Conservation (phyloP, 352 stramenopile species). For the Phytopythium mirpurense region DNA sequence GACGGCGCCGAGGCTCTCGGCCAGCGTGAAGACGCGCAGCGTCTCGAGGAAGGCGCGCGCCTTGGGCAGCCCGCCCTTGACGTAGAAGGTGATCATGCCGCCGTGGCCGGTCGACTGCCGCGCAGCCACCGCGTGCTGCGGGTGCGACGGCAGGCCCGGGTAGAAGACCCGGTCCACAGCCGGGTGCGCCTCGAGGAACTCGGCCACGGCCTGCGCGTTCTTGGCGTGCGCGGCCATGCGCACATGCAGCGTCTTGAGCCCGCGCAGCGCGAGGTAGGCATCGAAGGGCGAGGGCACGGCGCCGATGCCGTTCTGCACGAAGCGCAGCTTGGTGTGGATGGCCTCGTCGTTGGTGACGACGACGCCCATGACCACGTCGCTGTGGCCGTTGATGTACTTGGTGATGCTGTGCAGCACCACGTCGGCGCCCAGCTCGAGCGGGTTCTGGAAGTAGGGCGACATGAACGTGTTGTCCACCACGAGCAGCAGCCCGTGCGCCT, state of each 20-base stretch:
- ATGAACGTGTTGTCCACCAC: conserved; percentile 95
- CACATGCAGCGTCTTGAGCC: conserved; percentile 94
- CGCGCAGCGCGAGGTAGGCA: conserved; percentile 92
- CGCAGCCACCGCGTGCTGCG: conserved; percentile 86
- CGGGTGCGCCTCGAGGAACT: conserved; percentile 86
- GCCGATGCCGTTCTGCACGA: conserved; percentile 92
- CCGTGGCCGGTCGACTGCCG: conserved; percentile 71
- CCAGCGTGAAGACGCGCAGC: conserved; percentile 90
- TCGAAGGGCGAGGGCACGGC: conserved; percentile 91
- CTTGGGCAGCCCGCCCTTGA: conserved; percentile 82
- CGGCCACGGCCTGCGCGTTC: conserved; percentile 90
- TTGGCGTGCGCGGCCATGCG: conserved; percentile 93
- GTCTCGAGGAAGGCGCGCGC: conserved; percentile 91
- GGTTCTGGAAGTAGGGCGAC: conserved; percentile 91
- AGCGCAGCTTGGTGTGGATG: conserved; percentile 92
- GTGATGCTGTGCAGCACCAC: conserved; percentile 93
- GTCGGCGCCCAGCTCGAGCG: conserved; percentile 89
- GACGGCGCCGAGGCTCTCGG: conserved; percentile 43
- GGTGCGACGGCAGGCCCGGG: conserved; percentile 87
- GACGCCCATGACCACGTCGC: conserved; percentile 91
- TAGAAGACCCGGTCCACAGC: conserved; percentile 92
- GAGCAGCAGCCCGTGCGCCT: conserved; percentile 86
- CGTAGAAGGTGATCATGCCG: conserved; percentile 92
- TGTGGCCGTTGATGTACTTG: conserved; percentile 97
- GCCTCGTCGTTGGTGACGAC: conserved; percentile 90